phyloP scores from a whole-genome alignment of 306 rosid genomes.

The Vigna radiata region DNA sequence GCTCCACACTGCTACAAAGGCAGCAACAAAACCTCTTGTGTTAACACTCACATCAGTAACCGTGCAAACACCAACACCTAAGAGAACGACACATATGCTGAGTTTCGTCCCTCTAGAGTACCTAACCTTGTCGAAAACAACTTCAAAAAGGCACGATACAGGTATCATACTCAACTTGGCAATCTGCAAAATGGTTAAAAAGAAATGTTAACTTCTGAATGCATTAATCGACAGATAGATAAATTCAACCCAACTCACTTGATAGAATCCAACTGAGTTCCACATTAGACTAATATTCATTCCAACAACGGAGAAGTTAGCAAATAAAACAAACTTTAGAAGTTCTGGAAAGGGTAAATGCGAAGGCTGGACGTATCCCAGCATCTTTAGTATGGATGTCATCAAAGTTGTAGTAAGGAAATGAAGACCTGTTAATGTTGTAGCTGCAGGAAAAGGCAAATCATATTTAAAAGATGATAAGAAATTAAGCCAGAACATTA shows the following conservation, averaged over 20 bases:
- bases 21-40: conserved; percentile 71
- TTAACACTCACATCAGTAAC: conserved; percentile 88
- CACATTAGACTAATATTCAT: conserved; percentile 95
- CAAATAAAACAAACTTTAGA: conserved; percentile 80
- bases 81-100: conserved; percentile 74
- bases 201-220: conserved; percentile 43
- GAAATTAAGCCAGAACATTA: background rate
- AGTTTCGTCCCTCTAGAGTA: conserved; percentile 83
- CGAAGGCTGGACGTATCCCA: conserved; percentile 79
- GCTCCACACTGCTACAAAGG: conserved; percentile 84
- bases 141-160: conserved; percentile 84
- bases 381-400: conserved; percentile 70
- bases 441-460: conserved; percentile 69
- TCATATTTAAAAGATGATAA: conserved; percentile 33
- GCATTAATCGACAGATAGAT: conserved; percentile 23
- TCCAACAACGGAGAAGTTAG: conserved; percentile 93
- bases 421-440: conserved; percentile 89
- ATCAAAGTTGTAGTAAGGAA: conserved; percentile 77
- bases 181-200: conserved; percentile 57
- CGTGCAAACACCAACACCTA: conserved; percentile 88
- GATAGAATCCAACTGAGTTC: conserved; percentile 98
- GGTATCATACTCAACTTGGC: conserved; percentile 91
- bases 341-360: conserved; percentile 84
- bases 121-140: conserved; percentile 70
- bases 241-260: conserved; percentile 58